These are phyloP conservation scores for Desmodesmus armatus DNA, from an alignment of 139 green algal genomes.

Conservation along the genomic window DNA sequence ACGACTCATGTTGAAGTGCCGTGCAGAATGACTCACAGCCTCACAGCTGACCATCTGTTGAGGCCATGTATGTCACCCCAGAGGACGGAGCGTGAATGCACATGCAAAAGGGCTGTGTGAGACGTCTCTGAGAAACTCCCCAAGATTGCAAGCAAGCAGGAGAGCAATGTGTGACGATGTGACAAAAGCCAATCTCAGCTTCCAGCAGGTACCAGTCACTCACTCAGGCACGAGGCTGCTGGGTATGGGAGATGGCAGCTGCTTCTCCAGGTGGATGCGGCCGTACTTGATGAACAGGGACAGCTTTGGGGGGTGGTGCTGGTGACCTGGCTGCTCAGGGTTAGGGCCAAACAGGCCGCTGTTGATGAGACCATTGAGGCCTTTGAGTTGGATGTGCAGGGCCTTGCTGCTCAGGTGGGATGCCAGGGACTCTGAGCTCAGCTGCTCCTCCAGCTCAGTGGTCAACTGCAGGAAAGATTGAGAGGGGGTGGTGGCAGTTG, in stretches of 20 bases:
- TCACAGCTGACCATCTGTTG: too few species aligned
- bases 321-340: neutral
- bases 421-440: slow-evolving; percentile 9
- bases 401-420: neutral
- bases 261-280: slow-evolving; percentile 39
- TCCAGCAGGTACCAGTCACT: too few species aligned
- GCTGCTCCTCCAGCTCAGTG: slow-evolving; percentile 6
- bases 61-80: too few species aligned
- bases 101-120: too few species aligned
- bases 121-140: too few species aligned
- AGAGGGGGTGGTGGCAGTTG: too few species aligned
- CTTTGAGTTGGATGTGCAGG: slow-evolving; percentile 38
- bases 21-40: too few species aligned
- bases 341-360: slow-evolving; percentile 26
- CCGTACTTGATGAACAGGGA: slow-evolving; percentile 40
- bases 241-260: slow-evolving; percentile 25
- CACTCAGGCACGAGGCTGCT: neutral
- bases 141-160: too few species aligned
- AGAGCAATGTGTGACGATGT: too few species aligned
- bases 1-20: too few species aligned
- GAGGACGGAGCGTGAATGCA: too few species aligned
- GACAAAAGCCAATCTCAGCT: too few species aligned
- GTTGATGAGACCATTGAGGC: slow-evolving; percentile 33
- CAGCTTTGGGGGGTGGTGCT: neutral
- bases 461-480: neutral